Evolutionary conservation across 169 alveolate genomes (phyloP).

Genomic region (Cryptosporidium bovis): DNA sequence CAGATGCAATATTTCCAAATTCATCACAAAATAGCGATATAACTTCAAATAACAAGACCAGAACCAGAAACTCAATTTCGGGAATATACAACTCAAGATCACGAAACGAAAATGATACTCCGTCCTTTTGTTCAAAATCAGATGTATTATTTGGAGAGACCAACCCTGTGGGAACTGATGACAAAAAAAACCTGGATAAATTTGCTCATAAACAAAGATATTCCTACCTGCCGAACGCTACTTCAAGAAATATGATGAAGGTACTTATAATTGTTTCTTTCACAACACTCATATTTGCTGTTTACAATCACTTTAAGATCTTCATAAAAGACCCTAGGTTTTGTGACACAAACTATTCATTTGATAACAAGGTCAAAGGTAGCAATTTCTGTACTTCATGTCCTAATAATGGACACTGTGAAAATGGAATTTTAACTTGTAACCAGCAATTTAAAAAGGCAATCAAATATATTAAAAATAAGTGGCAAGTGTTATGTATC

Average conservation of each 20-base stretch:
- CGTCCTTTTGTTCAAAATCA: background rate
- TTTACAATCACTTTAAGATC: background rate
- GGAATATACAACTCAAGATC: background rate
- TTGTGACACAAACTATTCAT: slow-evolving; percentile 22
- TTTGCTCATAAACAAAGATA: background rate
- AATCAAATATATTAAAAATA: background rate
- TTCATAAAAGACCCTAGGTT: slow-evolving; percentile 32
- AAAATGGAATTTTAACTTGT: slow-evolving; percentile 41
- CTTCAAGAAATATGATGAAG: background rate
- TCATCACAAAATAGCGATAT: background rate
- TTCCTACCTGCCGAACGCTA: background rate
- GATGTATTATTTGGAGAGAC: background rate
- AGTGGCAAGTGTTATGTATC: slow-evolving; percentile 33
- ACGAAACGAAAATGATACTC: background rate
- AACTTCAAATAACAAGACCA: background rate
- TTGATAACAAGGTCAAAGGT: background rate
- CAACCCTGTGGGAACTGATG: background rate
- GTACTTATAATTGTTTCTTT: background rate
- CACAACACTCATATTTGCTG: background rate
- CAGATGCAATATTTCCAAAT: slow-evolving; percentile 1
- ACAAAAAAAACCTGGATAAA: background rate
- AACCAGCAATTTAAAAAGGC: slow-evolving; percentile 29
- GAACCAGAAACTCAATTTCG: slow-evolving; percentile 36
- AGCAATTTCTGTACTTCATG: slow-evolving; percentile 4
- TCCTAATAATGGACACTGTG: slow-evolving; percentile 35